Percentiles rank a stretch among this genome's conserved stretches.
Conservation (phyloP, 331 rosid species). For the Erythrophleum ivorense region DNA sequence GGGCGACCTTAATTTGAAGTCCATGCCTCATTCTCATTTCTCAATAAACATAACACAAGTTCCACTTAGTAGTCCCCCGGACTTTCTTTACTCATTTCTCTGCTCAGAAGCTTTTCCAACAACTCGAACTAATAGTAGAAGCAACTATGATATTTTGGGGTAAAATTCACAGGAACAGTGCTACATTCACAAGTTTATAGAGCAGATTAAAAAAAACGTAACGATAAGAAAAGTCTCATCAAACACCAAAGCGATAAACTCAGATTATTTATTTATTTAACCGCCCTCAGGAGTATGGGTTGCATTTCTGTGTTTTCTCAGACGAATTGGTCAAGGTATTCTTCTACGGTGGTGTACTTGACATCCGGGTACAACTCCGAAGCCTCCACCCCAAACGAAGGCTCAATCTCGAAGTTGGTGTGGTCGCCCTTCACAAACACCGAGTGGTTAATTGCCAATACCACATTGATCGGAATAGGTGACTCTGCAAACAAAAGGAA, state of each 20-base stretch:
- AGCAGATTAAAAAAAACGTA: background rate
- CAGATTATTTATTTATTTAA: slow-evolving; percentile 7
- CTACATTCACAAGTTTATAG: slow-evolving; percentile 6
- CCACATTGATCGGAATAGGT: slow-evolving; percentile 69
- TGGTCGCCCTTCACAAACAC: slow-evolving; percentile 82
- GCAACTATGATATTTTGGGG: background rate
- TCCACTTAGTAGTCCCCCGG: background rate
- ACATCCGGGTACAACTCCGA: slow-evolving; percentile 81
- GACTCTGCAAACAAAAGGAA: slow-evolving; percentile 55
- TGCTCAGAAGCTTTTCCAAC: background rate
- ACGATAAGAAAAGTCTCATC: background rate
- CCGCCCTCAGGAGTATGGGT: background rate
- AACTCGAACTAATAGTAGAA: background rate
- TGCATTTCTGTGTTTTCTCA: slow-evolving; percentile 37
- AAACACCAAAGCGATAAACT: slow-evolving; percentile 30
- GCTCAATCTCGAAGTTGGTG: slow-evolving; percentile 77
- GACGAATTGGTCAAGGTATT: slow-evolving; percentile 70
- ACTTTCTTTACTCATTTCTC: background rate
- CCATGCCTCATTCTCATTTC: background rate
- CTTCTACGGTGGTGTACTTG: slow-evolving; percentile 78
- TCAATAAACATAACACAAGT: slow-evolving; percentile 2
- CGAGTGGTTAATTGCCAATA: slow-evolving; percentile 66
- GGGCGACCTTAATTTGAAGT: background rate
- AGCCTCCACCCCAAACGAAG: slow-evolving; percentile 87
- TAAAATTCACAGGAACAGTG: background rate